Evolutionary conservation across 495 filamentous ascomycete genomes (phyloP).

Genomic region (Usnea hakonensis): DNA sequence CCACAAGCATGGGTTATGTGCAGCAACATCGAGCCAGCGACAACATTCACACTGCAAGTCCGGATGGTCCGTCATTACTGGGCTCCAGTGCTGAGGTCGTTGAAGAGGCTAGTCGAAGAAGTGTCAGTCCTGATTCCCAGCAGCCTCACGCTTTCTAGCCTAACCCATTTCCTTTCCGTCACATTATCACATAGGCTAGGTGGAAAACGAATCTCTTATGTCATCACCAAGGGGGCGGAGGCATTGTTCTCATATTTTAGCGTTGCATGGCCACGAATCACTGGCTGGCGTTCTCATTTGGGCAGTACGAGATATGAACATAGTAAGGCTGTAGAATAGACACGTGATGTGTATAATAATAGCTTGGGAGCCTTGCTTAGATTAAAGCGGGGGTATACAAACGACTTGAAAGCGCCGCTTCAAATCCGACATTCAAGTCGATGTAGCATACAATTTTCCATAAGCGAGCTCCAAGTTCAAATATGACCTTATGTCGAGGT

Average conservation of each 20-base stretch:
- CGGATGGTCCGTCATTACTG: slow-evolving; percentile 44
- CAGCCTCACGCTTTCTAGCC: slow-evolving; percentile 15
- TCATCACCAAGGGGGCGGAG: slow-evolving; percentile 9
- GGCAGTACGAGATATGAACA: background rate
- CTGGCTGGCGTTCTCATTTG: slow-evolving; percentile 1
- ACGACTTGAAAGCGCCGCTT: background rate
- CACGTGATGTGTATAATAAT: background rate
- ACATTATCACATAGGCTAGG: background rate
- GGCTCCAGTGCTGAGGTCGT: slow-evolving; percentile 47
- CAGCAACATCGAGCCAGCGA: slow-evolving; percentile 56
- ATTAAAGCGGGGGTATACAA: background rate
- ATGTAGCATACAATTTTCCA: too few species aligned
- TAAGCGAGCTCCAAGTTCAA: too few species aligned
- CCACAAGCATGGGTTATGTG: slow-evolving; percentile 66
- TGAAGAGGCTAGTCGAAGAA: slow-evolving; percentile 21
- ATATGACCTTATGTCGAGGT: background rate
- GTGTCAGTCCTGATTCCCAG: slow-evolving; percentile 26
- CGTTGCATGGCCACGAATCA: slow-evolving; percentile 31
- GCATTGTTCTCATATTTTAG: slow-evolving; percentile 12
- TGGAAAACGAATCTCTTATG: slow-evolving; percentile 16
- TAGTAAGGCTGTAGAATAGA: slow-evolving; percentile 1
- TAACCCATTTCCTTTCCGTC: slow-evolving; percentile 10
- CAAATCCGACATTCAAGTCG: background rate
- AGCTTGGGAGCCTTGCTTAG: background rate
- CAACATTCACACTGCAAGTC: slow-evolving; percentile 50